Base-by-base conservation (phyloP, 305 asterid genomes). In the Euphrasia arctica region DNA sequence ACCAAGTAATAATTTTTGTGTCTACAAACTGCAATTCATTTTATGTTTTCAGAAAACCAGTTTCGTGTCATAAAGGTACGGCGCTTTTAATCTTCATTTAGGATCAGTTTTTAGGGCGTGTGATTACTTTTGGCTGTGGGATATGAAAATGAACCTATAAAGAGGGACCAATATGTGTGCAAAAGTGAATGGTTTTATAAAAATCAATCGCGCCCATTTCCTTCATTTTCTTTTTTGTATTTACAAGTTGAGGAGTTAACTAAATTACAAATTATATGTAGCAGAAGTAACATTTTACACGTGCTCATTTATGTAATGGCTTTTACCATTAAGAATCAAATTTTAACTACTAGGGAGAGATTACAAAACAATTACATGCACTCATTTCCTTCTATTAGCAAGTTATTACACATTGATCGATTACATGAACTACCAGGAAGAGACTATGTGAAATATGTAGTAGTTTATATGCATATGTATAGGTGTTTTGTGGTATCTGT, bases 141-240 rank as follows among this genome's bases (percentile, higher is more conserved):
- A 47, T 11, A n/a, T 47, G 18, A 47, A 47, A 47, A 47, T 47
- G 52, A 47, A 47, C 52, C 6, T 47, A 47, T 15, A 47, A 6
- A 47, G 52, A 47, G 52, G 52, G 52, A 47, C 52, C 52, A 1
- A 47, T 15, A 47, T 47, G 52, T 12, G 52, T 11, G 52, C 52
- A 47, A 48, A 48, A 48, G 22, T 48, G 52, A 48, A 48, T 2
- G 18, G 52, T 14, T 18, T 3, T 48, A 48, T n/a, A 47, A 47
- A 12, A 47, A 47, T 47, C 15, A 47, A 1, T n/a, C 7, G 22
- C 13, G 8, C 52, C 4, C 22, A 13, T 48, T 48, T 13, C 52
- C 22, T 12, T 48, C 4, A 4, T 0, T 48, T 48, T 14, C 12
- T 12, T 14, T 48, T 12, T 48, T n/a, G 52, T 4, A 48, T 48